phyloP scores from a whole-genome alignment of 2,329 filamentous ascomycete genomes.

The Cladophialophora exuberans region DNA sequence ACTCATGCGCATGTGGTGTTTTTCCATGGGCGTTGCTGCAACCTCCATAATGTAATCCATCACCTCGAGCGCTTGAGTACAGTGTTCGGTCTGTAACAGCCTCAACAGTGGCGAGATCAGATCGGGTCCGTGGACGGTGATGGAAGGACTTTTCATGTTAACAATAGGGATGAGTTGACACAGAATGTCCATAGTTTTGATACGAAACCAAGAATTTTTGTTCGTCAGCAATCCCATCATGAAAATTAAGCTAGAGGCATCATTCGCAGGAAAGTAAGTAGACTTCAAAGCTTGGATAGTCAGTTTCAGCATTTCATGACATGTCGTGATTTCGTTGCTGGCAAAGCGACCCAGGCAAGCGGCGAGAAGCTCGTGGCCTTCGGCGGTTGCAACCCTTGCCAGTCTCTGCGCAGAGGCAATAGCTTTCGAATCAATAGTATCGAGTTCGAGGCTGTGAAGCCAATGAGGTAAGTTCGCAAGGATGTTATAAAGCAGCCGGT shows the following conservation, averaged over 20 bases:
- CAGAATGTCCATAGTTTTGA: conserved; percentile 89
- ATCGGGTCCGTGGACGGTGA: conserved; percentile 89
- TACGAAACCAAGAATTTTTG: conserved; percentile 82
- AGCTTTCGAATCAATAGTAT: conserved; percentile 14
- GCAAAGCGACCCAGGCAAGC: conserved; percentile 42
- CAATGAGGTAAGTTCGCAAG: conserved; percentile 91
- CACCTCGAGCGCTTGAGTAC: conserved; percentile 87
- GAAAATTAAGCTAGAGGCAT: conserved; percentile 85
- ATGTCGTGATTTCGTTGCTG: conserved; percentile 65
- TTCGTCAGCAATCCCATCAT: conserved; percentile 91
- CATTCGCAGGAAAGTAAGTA: conserved; percentile 78
- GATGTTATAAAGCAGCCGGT: conserved; percentile 80
- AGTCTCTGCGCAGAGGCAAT: conserved; percentile 21
- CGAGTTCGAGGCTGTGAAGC: conserved; percentile 71
- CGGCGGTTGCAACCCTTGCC: conserved; percentile 70
- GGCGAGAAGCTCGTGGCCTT: conserved; percentile 61
- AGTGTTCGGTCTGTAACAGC: conserved; percentile 88
- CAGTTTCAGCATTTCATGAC: conserved; percentile 75
- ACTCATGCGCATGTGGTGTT: conserved; percentile 94
- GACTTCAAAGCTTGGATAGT: conserved; percentile 74
- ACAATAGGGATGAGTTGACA: conserved; percentile 83
- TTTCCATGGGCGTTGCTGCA: conserved; percentile 88
- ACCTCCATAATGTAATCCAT: conserved; percentile 95
- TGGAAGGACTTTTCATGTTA: conserved; percentile 88
- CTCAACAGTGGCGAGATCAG: conserved; percentile 90